Base-by-base conservation (phyloP, 352 stramenopile species). In the Pythium myriotylum region DNA sequence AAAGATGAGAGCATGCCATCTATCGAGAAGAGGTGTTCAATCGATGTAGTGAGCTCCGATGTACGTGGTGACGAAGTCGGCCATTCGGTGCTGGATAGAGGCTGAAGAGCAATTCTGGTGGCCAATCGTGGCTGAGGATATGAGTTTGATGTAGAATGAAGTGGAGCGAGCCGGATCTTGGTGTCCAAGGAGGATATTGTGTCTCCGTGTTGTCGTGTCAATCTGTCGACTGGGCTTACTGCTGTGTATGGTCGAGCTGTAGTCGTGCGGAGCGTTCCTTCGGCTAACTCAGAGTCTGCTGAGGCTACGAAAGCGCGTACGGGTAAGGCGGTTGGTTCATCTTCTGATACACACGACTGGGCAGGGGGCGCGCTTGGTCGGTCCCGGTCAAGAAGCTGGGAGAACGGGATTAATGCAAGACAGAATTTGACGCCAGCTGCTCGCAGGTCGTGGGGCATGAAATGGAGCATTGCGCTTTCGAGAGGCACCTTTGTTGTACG, bases 371-470 rank as follows among this genome's bases (percentile, higher is more conserved):
- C 27, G 16, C 47, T 5, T 8, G 55, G 61, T 9, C 70, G 70
- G 26, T 88, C 70, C 12, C 88, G 60, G 33, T 74, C 67, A 20
- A 89, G 54, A 20, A 89, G 67, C 19, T 86, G 79, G 3, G 78
- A 76, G 45, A 90, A 93, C 12, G 75, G 79, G 27, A 84, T 67
- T 23, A 93, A 51, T 16, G 78, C 68, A 23, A 80, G 70, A 46
- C 81, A 88, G 24, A 93, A 71, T 22, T 78, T 80, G 0, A 70
- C 50, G 1, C 84, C 81, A 10, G 81, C 79, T 5, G 50, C 12
- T 26, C 74, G 60, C n/a, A 91, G 48, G 42, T 93, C 84, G n/a
- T 65, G 50, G 14, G 73, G 65, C 35, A 68, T 84, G 56, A 89
- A 91, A 59, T 91, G 76, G 12, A 37, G 60, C 41, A 54, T 54